Conservation (phyloP, 345 rosid genomes). For the Stellera chamaejasme region DNA sequence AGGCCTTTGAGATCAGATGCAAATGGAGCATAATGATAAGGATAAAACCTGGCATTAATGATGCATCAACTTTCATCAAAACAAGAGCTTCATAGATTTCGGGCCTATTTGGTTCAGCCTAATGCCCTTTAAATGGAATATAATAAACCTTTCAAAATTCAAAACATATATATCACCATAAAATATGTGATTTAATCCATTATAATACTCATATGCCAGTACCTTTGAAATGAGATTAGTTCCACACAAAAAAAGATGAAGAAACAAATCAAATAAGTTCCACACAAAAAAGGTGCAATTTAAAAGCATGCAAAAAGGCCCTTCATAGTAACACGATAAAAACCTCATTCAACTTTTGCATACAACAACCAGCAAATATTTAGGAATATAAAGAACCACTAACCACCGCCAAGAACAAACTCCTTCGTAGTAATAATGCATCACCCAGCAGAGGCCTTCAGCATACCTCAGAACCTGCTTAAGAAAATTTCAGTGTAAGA, state of each 20-base stretch:
- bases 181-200: too few relatives aligned
- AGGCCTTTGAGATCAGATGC: slow-evolving; percentile 93
- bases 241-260: slow-evolving; percentile 3
- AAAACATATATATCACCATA: too few relatives aligned
- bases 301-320: too few relatives aligned
- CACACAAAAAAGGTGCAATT: too few relatives aligned
- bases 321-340: too few relatives aligned
- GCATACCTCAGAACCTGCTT: slow-evolving; percentile 67
- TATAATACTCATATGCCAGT: not conserved
- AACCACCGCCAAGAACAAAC: slow-evolving; percentile 98
- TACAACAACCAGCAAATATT: too few relatives aligned
- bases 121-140: too few relatives aligned
- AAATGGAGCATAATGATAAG: slow-evolving; percentile 97
- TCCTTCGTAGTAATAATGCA: slow-evolving; percentile 96
- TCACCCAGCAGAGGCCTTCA: slow-evolving; percentile 96
- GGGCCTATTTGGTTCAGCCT: too few relatives aligned
- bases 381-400: slow-evolving; percentile 22
- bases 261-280: not conserved
- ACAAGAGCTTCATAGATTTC: not conserved
- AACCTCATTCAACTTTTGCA: too few relatives aligned
- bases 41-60: slow-evolving; percentile 65
- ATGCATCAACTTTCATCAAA: not conserved
- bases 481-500: slow-evolving; percentile 16
- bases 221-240: not conserved
- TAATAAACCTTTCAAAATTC: too few relatives aligned